A percentile compares a stretch with the other conserved stretches of the same genome.
Conservation (phyloP, 169 alveolate species). For the Eimeria zaria region DNA sequence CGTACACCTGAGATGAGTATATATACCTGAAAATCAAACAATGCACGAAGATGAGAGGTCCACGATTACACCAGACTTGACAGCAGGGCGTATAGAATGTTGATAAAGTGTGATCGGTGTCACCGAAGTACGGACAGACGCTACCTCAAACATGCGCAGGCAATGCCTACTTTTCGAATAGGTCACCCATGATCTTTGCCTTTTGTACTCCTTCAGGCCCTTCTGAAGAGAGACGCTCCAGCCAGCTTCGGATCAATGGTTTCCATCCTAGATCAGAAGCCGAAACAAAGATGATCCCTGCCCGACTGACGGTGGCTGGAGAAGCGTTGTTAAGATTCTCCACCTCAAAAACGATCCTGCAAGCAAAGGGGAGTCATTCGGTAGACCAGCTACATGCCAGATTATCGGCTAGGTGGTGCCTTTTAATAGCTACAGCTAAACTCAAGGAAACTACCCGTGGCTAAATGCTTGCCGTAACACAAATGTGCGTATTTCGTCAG, state of each 20-base stretch:
- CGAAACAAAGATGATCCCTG: constrained; percentile 97
- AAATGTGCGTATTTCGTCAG: background rate
- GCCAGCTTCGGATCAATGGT: constrained; percentile 96
- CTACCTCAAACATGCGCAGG: background rate
- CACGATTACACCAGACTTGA: background rate
- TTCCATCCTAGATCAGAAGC: constrained; percentile 96
- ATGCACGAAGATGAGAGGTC: background rate
- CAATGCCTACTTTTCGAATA: constrained; percentile 90
- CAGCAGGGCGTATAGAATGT: background rate
- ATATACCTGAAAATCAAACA: constrained; percentile 82
- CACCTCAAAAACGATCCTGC: constrained; percentile 97
- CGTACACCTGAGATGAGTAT: constrained; percentile 83
- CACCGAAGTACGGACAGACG: background rate
- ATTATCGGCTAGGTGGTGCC: background rate
- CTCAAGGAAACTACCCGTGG: background rate
- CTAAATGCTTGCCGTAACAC: background rate
- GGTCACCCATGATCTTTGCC: constrained; percentile 89
- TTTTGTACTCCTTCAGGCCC: constrained; percentile 91
- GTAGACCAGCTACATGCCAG: background rate
- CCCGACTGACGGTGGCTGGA: constrained; percentile 97
- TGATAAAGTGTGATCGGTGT: background rate
- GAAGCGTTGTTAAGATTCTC: constrained; percentile 96
- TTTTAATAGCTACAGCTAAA: background rate
- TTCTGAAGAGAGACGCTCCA: constrained; percentile 87
- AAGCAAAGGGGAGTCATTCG: background rate